phyloP scores from a whole-genome alignment of 2,329 filamentous ascomycete genomes.

The Fusarium ambrosium region DNA sequence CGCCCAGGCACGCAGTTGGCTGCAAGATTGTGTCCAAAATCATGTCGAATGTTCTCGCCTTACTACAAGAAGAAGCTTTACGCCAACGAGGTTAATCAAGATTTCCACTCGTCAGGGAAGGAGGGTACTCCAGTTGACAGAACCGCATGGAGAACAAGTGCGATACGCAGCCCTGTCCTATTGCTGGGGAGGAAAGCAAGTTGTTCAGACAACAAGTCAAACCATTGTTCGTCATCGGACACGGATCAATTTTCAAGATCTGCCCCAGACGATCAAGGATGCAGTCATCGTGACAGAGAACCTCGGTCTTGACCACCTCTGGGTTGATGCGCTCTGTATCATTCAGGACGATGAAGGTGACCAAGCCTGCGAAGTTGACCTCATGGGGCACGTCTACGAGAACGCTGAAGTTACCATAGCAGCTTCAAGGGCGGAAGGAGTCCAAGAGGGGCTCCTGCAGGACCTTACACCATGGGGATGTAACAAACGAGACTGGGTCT shows the following conservation, averaged over 20 bases:
- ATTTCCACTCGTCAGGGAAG: not conserved
- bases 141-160: not conserved
- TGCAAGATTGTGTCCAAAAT: not conserved
- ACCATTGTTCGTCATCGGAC: not conserved
- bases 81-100: not conserved
- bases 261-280: not conserved
- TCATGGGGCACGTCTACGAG: not conserved
- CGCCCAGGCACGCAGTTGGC: not conserved
- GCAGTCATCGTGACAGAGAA: not conserved
- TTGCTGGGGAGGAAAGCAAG: not conserved
- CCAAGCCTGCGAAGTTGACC: not conserved
- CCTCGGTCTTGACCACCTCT: not conserved
- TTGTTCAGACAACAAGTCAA: not conserved
- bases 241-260: not conserved
- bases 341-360: not conserved
- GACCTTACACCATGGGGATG: not conserved
- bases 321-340: not conserved
- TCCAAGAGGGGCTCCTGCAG: not conserved
- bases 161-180: not conserved
- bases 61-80: not conserved
- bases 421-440: not conserved
- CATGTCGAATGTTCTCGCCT: not conserved
- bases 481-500: not conserved
- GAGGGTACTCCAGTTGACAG: not conserved
- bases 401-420: not conserved